phyloP scores from a whole-genome alignment of 495 filamentous ascomycete genomes.

The Podospora didyma region DNA sequence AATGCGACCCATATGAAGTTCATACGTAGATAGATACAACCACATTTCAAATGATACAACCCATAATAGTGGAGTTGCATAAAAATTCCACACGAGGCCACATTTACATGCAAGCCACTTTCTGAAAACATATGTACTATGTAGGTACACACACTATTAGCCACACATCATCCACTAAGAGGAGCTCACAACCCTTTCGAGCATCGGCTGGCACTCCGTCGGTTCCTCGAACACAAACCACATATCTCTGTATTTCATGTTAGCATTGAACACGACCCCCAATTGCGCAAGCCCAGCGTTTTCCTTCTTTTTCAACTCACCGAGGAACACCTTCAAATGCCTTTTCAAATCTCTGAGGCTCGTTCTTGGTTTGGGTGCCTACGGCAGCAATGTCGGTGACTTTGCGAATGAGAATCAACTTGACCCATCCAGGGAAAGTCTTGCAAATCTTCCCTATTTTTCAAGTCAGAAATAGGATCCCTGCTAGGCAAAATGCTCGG shows the following conservation, averaged over 20 bases:
- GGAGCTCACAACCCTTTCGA: slow-evolving; percentile 32
- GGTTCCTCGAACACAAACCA: slow-evolving; percentile 83
- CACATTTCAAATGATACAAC: too few relatives aligned
- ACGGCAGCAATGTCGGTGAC: slow-evolving; percentile 72
- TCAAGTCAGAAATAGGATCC: not conserved
- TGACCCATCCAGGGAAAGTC: slow-evolving; percentile 65
- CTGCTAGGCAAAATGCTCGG: not conserved
- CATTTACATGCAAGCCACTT: too few relatives aligned
- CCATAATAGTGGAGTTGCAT: too few relatives aligned
- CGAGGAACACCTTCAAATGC: slow-evolving; percentile 73
- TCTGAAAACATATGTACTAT: too few relatives aligned
- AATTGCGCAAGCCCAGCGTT: not conserved
- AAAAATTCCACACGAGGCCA: too few relatives aligned
- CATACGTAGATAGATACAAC: too few relatives aligned
- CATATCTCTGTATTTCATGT: slow-evolving; percentile 32
- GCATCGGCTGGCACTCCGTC: slow-evolving; percentile 49
- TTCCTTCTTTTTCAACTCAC: slow-evolving; percentile 9
- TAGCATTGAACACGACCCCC: too few relatives aligned
- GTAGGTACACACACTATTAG: too few relatives aligned
- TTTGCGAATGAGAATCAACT: slow-evolving; percentile 76
- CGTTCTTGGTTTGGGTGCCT: slow-evolving; percentile 68
- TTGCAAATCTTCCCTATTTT: slow-evolving; percentile 34
- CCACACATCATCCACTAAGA: not conserved
- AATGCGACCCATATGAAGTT: too few relatives aligned
- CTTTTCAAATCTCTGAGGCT: slow-evolving; percentile 66